Percentiles rank a stretch among this genome's conserved stretches.
Conservation (phyloP, 306 rosid species). For the Rubus idaeus region DNA sequence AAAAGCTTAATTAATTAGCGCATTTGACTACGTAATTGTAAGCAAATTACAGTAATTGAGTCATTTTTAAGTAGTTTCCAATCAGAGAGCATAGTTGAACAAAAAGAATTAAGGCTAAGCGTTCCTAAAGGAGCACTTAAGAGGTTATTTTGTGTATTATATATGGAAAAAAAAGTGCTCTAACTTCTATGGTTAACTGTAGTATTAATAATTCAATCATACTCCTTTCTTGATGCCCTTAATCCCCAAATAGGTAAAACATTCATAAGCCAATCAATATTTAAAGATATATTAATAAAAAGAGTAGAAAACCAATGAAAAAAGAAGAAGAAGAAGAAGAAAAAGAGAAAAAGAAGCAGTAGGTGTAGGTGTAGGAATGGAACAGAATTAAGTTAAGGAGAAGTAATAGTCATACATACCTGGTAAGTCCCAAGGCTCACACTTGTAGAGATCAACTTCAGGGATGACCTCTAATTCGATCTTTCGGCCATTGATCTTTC, state of each 20-base stretch:
- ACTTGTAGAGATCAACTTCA: slow-evolving; percentile 97
- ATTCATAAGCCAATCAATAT: background rate
- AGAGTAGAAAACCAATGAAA: background rate
- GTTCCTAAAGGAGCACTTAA: slow-evolving; percentile 15
- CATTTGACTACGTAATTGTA: slow-evolving; percentile 35
- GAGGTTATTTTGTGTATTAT: slow-evolving; percentile 2
- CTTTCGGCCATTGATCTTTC: slow-evolving; percentile 81
- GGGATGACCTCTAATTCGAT: slow-evolving; percentile 88
- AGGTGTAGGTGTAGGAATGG: background rate
- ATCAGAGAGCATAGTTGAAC: slow-evolving; percentile 5
- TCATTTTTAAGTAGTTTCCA: background rate
- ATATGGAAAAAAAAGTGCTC: slow-evolving; percentile 14
- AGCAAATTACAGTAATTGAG: background rate
- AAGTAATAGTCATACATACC: slow-evolving; percentile 36
- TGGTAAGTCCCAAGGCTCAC: slow-evolving; percentile 97
- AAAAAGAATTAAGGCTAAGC: slow-evolving; percentile 17
- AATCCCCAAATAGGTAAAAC: background rate
- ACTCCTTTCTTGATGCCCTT: no score
- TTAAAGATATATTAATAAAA: background rate
- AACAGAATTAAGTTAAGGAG: no score
- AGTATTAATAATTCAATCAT: no score
- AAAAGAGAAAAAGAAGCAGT: background rate
- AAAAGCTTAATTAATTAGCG: slow-evolving; percentile 26
- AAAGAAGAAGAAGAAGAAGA: background rate
- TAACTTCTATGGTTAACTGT: no score